Evolutionary conservation across 2,329 filamentous ascomycete species (phyloP), one percentile per base, ranked within the genome.

Genomic region (Colletotrichum scovillei): DNA sequence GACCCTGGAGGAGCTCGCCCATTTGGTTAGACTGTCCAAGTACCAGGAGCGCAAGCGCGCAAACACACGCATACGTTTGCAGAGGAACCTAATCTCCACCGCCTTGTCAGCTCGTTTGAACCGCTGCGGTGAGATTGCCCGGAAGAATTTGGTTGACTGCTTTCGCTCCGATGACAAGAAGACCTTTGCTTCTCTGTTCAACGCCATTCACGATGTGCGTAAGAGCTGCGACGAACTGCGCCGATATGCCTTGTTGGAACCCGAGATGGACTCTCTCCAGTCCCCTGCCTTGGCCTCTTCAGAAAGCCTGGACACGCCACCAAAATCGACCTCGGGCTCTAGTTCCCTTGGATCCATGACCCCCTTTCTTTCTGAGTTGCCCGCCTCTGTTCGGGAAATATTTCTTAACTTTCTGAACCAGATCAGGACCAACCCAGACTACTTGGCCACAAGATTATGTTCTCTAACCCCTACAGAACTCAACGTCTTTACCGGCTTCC

Each of bases 351-450:
- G 82, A 73, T 84, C 86, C 56, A 82, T 86, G 42, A 82, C 84
- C 1, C 90, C 91, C 1, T 93, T 93, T 77, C 84, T 93, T 66
- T 90, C 93, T 80, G 92, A 95, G 78, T 89, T 98, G 63, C 94
- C 95, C 64, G 87, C 90, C 69, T 91, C 93, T 75, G 91, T 94
- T 69, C 88, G 94, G 79, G 91, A 94, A 74, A 91, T 92, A 56
- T 90, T 98, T 72, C 81, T 98, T 72, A 90, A 91, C 75, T 96
- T 98, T 79, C 85, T 98, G 77, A 92, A 91, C 62, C 91, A 94
- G 82, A 89, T 98, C 75, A 92, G 96, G 77, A 95, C 93, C 75
- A 95, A 98, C 81, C 92, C 95, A 49, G 92, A 95, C 78, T 98
- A 97, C 83, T 83, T 99, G 81, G 94, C 96, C 78, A 92, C 93